phyloP scores from a whole-genome alignment of 805 yeast species.

The Candida nonsorbophila region DNA sequence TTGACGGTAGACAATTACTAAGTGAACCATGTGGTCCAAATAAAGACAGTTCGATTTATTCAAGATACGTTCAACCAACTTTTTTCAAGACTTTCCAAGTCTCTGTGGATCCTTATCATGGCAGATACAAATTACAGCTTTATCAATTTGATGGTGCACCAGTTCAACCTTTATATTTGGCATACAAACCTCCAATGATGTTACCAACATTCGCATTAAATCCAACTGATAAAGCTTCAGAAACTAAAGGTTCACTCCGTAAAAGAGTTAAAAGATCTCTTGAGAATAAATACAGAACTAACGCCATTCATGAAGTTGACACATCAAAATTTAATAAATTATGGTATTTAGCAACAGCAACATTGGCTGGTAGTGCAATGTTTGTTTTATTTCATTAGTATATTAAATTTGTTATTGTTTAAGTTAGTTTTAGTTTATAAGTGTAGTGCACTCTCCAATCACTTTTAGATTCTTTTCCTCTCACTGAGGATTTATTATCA shows the following conservation, averaged over 20 bases:
- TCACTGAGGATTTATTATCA: conserved; percentile 8
- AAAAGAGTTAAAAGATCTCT: conserved; percentile 62
- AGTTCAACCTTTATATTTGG: conserved; percentile 84
- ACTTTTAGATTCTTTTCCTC: neutral
- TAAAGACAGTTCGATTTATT: conserved; percentile 46
- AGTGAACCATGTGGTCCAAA: conserved; percentile 78
- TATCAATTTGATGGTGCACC: conserved; percentile 75
- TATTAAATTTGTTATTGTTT: neutral
- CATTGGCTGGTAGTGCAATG: conserved; percentile 36
- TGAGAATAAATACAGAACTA: conserved; percentile 76
- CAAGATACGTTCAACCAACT: conserved; percentile 68
- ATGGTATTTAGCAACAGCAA: conserved; percentile 54
- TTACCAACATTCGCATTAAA: conserved; percentile 87
- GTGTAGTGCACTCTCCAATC: neutral
- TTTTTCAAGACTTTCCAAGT: conserved; percentile 54
- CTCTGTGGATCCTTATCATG: conserved; percentile 72
- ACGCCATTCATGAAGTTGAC: conserved; percentile 49
- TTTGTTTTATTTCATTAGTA: conserved; percentile 22
- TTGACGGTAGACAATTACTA: conserved; percentile 89
- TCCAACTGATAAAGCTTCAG: conserved; percentile 56
- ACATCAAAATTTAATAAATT: conserved; percentile 34
- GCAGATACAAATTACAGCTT: conserved; percentile 70
- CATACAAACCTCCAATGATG: conserved; percentile 94
- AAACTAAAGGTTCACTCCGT: conserved; percentile 27
- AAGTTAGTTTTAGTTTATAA: neutral